Evolutionary conservation across 2,329 filamentous ascomycete species (phyloP).

Genomic region (Claviceps pazoutovae): DNA sequence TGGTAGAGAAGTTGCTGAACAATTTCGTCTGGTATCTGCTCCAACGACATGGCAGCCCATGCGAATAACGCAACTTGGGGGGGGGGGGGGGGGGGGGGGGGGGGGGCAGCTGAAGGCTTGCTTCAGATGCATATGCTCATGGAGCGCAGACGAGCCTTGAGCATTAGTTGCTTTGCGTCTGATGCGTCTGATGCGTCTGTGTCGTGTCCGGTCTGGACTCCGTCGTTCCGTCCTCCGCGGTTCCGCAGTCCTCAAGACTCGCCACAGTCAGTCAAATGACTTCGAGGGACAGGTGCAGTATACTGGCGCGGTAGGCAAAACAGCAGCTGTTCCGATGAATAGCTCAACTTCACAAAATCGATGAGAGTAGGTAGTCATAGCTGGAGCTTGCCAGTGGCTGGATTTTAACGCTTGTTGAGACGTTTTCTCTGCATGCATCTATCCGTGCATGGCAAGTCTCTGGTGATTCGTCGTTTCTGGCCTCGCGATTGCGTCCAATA

Average conservation of each 20-base stretch:
- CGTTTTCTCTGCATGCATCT: conserved; percentile 3
- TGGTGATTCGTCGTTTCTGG: not conserved
- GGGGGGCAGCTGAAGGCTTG: not conserved
- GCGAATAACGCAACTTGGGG: conserved; percentile 4
- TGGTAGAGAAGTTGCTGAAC: conserved; percentile 63
- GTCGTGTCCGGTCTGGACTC: not conserved
- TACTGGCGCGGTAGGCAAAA: not conserved
- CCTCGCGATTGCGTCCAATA: not conserved
- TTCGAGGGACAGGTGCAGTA: not conserved
- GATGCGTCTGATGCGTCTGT: not conserved
- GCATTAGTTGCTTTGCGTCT: not conserved
- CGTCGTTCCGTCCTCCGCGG: not conserved
- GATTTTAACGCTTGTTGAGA: not conserved
- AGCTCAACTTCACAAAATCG: not conserved
- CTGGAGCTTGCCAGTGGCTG: not conserved
- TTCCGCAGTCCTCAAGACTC: not conserved
- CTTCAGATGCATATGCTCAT: not conserved
- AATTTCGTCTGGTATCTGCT: conserved; percentile 65
- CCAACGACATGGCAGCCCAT: conserved; percentile 22
- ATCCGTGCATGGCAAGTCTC: conserved; percentile 2
- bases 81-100: not conserved
- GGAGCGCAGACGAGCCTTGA: not conserved
- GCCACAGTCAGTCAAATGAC: not conserved
- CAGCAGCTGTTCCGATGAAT: not conserved
- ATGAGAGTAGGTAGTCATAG: conserved; percentile 1